These are phyloP conservation scores for Dothiorella sarmentorum DNA, from an alignment of 2,329 filamentous ascomycete genomes.

Conservation along the genomic window DNA sequence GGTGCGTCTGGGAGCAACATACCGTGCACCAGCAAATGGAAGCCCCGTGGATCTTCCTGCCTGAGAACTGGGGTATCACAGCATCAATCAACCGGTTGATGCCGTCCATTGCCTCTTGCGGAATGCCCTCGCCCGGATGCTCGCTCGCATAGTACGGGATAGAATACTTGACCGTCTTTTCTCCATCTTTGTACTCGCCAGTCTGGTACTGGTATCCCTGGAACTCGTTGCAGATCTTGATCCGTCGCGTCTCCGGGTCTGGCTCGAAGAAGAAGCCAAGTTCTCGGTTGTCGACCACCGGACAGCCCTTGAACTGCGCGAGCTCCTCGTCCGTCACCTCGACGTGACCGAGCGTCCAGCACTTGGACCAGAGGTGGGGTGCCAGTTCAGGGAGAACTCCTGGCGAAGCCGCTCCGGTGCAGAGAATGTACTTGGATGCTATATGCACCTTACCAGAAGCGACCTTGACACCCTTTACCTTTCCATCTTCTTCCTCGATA, in stretches of 20 bases:
- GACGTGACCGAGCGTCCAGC: conserved; percentile 28
- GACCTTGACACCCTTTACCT: conserved; percentile 17
- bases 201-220: conserved; percentile 14
- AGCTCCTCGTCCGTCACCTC: conserved; percentile 28
- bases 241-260: conserved; percentile 5
- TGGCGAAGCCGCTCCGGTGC: conserved; percentile 20
- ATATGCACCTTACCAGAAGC: conserved; percentile 19
- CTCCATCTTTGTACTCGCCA: neutral
- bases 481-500: conserved; percentile 16
- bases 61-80: conserved; percentile 44
- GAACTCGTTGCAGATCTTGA: conserved; percentile 18
- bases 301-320: conserved; percentile 24
- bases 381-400: conserved; percentile 22
- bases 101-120: conserved; percentile 27
- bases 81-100: conserved; percentile 37
- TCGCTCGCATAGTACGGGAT: conserved; percentile 18
- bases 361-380: conserved; percentile 24
- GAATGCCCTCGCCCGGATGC: conserved; percentile 23
- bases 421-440: conserved; percentile 21
- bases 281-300: conserved; percentile 27
- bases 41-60: conserved; percentile 24
- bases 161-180: neutral
- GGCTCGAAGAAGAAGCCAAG: conserved; percentile 21
- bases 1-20: neutral
- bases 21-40: conserved; percentile 22